phyloP scores from a whole-genome alignment of 2,329 filamentous ascomycete genomes.

The Ophiognomonia clavigignenti-juglandacearum region DNA sequence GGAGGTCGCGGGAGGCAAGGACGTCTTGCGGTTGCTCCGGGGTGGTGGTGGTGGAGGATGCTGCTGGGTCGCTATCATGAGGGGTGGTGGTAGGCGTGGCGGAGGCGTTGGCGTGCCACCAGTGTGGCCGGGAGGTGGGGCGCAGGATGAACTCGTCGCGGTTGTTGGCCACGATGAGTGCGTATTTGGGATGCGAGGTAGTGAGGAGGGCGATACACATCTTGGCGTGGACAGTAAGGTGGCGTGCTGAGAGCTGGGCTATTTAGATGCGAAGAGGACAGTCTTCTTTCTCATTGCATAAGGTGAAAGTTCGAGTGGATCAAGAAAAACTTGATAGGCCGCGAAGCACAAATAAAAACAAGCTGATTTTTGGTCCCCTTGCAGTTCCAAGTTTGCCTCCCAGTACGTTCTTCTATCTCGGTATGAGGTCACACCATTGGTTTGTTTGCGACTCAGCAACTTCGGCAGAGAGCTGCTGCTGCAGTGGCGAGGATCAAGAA shows the following conservation, averaged over 20 bases:
- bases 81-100: slow-evolving; percentile 12
- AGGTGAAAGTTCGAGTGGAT: background rate
- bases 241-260: background rate
- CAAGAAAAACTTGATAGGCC: background rate
- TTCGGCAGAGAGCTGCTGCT: too few species aligned
- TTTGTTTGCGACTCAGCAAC: too few species aligned
- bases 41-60: slow-evolving; percentile 11
- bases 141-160: slow-evolving; percentile 68
- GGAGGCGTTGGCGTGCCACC: slow-evolving; percentile 46
- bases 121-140: slow-evolving; percentile 59
- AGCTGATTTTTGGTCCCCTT: background rate
- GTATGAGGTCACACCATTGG: background rate
- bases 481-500: too few species aligned
- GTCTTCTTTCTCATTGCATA: background rate
- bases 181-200: slow-evolving; percentile 70
- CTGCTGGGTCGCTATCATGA: slow-evolving; percentile 23
- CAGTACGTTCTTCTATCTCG: background rate
- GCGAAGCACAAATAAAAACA: too few species aligned
- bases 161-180: slow-evolving; percentile 72
- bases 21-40: slow-evolving; percentile 30
- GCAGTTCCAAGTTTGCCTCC: background rate
- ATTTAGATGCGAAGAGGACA: background rate
- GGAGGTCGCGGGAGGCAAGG: slow-evolving; percentile 57
- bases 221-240: too few species aligned
- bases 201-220: slow-evolving; percentile 80